Evolutionary conservation across 2,329 filamentous ascomycete genomes (phyloP).

Genomic region (Blumeriella jaapii): DNA sequence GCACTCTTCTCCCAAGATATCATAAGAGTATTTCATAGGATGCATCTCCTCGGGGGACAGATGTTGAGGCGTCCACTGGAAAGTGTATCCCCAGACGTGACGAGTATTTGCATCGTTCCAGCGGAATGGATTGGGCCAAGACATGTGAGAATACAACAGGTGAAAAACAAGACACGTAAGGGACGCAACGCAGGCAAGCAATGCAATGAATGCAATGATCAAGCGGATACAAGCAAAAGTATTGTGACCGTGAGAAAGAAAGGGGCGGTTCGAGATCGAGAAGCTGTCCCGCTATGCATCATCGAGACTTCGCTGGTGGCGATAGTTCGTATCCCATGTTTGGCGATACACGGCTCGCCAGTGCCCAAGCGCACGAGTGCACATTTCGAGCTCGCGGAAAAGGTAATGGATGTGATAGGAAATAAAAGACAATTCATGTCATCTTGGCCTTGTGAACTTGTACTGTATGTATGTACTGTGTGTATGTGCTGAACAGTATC

Average conservation of each 20-base stretch:
- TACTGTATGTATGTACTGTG: too few relatives aligned
- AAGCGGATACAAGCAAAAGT: neutral
- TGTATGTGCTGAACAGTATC: too few relatives aligned
- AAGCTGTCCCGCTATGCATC: slow-evolving; percentile 3
- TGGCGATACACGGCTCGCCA: too few relatives aligned
- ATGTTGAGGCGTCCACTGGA: slow-evolving; percentile 58
- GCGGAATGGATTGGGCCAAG: slow-evolving; percentile 17
- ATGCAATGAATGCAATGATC: too few relatives aligned
- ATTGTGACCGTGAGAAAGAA: neutral
- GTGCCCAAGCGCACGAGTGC: too few relatives aligned
- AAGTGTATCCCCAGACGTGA: slow-evolving; percentile 49
- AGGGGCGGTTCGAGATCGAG: neutral
- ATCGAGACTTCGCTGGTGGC: too few relatives aligned
- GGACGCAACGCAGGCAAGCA: neutral
- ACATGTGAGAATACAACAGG: slow-evolving; percentile 3
- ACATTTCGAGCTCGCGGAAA: too few relatives aligned
- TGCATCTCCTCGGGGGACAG: slow-evolving; percentile 45
- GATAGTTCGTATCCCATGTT: too few relatives aligned
- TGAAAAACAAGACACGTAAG: neutral
- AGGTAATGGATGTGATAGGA: too few relatives aligned
- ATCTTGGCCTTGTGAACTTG: too few relatives aligned
- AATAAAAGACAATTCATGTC: too few relatives aligned
- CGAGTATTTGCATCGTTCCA: slow-evolving; percentile 18
- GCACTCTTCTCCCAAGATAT: slow-evolving; percentile 55
- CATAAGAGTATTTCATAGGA: slow-evolving; percentile 54